Evolutionary conservation across 495 filamentous ascomycete species (phyloP).

Genomic region (Umbilicaria muhlenbergii): DNA sequence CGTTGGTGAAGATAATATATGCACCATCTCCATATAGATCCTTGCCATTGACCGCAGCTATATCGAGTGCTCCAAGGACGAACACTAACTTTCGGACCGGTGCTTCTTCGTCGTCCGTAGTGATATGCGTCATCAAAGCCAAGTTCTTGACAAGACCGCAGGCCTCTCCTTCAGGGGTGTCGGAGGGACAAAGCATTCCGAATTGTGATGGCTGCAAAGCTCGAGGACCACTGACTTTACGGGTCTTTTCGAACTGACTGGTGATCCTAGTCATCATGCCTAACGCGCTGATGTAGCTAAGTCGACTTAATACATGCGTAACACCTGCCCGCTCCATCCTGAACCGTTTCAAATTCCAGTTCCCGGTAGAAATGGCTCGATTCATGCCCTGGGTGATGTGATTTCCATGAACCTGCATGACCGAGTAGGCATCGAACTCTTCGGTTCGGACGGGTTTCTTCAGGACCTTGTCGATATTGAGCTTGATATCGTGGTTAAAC

Average conservation of each 20-base stretch:
- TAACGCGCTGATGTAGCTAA: constrained; percentile 94
- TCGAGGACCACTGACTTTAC: constrained; percentile 89
- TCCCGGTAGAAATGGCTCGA: constrained; percentile 87
- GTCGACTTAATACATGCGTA: constrained; percentile 84
- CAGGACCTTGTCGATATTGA: constrained; percentile 81
- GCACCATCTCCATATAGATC: constrained; percentile 72
- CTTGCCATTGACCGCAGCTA: constrained; percentile 52
- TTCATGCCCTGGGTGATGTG: constrained; percentile 83
- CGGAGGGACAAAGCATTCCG: constrained; percentile 90
- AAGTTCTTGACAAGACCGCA: constrained; percentile 97
- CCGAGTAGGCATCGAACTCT: constrained; percentile 67
- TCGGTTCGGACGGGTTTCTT: constrained; percentile 76
- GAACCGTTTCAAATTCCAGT: constrained; percentile 94
- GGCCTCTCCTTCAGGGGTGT: constrained; percentile 96
- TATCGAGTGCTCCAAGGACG: constrained; percentile 63
- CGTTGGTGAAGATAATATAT: constrained; percentile 89
- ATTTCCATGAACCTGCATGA: constrained; percentile 60
- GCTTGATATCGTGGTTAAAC: constrained; percentile 72
- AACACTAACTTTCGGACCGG: constrained; percentile 70
- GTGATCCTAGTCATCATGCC: constrained; percentile 99
- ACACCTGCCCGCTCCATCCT: constrained; percentile 97
- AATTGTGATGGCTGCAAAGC: constrained; percentile 95
- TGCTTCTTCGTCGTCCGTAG: constrained; percentile 82
- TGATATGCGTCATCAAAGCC: constrained; percentile 98
- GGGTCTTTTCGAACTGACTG: constrained; percentile 96